A percentile compares a stretch with the other conserved stretches of the same genome.
phyloP scores from a whole-genome alignment of 345 rosid genomes.

The Acer negundo region DNA sequence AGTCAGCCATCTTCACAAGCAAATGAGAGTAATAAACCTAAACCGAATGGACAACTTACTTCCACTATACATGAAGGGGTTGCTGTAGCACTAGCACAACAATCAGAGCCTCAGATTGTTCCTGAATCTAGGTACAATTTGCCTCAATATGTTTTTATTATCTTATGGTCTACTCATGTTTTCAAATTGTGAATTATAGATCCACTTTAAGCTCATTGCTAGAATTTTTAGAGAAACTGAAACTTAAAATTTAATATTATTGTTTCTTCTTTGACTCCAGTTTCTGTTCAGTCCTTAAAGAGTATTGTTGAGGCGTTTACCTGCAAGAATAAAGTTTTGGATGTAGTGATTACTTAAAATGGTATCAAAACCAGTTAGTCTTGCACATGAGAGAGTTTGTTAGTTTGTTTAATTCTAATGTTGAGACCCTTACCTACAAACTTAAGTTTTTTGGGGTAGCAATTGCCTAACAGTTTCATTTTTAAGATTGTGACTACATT shows the following conservation, averaged over 20 bases:
- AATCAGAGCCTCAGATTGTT: constrained; percentile 46
- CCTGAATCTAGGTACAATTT: constrained; percentile 77
- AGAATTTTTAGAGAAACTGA: not conserved
- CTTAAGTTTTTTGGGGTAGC: not conserved
- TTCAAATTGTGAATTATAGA: not conserved
- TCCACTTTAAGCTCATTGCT: not conserved
- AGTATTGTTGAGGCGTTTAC: not conserved
- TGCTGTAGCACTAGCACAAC: constrained; percentile 46
- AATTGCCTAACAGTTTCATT: not conserved
- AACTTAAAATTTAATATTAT: not conserved
- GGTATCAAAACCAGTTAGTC: not conserved
- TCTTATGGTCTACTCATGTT: not conserved
- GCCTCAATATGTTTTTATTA: not conserved
- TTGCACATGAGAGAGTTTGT: not conserved
- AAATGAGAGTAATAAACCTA: constrained; percentile 46
- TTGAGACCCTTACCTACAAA: not conserved
- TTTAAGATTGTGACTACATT: constrained; percentile 1
- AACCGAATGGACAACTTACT: constrained; percentile 61
- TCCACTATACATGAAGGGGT: constrained; percentile 48
- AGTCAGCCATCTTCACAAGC: constrained; percentile 41
- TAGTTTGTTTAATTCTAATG: not conserved
- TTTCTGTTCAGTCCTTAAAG: not conserved
- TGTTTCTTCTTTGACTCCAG: not conserved
- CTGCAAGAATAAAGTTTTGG: not conserved
- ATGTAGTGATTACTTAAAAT: not conserved